phyloP scores from a whole-genome alignment of 2,329 filamentous ascomycete genomes.

The Penicillium sp. region DNA sequence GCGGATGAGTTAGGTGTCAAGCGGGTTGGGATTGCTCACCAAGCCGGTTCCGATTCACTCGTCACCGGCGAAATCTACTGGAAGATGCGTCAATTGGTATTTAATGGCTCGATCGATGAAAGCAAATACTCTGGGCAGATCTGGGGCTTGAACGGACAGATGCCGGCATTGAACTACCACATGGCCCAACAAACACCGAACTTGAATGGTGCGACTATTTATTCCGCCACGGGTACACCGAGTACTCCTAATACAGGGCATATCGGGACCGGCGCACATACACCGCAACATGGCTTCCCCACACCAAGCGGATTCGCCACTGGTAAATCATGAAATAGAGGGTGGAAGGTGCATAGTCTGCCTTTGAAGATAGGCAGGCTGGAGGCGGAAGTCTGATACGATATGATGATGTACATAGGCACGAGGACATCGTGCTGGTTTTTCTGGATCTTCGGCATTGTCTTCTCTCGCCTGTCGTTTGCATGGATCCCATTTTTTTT shows the following conservation, averaged over 20 bases:
- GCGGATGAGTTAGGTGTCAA: slow-evolving; percentile 92
- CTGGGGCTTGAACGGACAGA: slow-evolving; percentile 84
- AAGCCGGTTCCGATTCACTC: slow-evolving; percentile 90
- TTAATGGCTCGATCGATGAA: slow-evolving; percentile 77
- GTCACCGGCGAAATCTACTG: slow-evolving; percentile 95
- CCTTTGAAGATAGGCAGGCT: not conserved
- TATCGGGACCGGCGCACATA: slow-evolving; percentile 52
- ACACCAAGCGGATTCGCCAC: slow-evolving; percentile 76
- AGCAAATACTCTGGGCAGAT: slow-evolving; percentile 84
- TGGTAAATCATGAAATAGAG: slow-evolving; percentile 32
- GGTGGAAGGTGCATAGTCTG: not conserved
- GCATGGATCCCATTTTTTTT: slow-evolving; percentile 25
- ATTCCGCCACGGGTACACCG: slow-evolving; percentile 57
- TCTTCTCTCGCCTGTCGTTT: slow-evolving; percentile 30
- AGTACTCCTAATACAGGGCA: slow-evolving; percentile 70
- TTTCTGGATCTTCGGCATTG: slow-evolving; percentile 30
- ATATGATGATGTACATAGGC: slow-evolving; percentile 45
- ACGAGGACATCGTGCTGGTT: slow-evolving; percentile 33
- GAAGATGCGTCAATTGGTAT: slow-evolving; percentile 86
- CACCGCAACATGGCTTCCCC: slow-evolving; percentile 62
- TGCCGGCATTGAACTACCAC: slow-evolving; percentile 54
- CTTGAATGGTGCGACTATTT: slow-evolving; percentile 59
- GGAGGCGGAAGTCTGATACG: slow-evolving; percentile 25
- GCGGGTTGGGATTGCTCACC: slow-evolving; percentile 83
- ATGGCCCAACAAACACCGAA: slow-evolving; percentile 56